Conservation (phyloP, 2,329 filamentous ascomycete genomes). For the Trichoderma endophyticum region DNA sequence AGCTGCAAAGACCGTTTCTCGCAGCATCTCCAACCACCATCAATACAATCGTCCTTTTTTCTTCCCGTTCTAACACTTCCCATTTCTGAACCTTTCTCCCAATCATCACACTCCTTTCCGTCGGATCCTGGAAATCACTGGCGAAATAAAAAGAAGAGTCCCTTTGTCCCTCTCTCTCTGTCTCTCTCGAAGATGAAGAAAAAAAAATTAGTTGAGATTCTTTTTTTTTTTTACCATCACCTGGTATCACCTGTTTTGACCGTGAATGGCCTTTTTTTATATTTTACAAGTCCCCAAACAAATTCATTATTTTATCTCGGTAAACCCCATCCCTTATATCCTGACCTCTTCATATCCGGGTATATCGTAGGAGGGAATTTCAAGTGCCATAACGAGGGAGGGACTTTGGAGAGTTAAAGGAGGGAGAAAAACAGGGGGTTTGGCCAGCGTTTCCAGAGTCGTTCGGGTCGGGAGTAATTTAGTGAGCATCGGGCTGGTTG, state of each 20-base stretch:
- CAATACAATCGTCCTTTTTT: constrained; percentile 3
- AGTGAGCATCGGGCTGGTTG: constrained; percentile 85
- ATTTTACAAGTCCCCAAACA: neutral
- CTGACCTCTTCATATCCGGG: neutral
- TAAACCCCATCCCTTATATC: neutral
- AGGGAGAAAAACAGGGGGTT: neutral
- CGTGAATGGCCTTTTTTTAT: neutral
- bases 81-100: neutral
- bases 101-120: neutral
- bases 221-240: neutral
- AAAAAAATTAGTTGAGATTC: neutral
- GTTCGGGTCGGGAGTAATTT: constrained; percentile 26
- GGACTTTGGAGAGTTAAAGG: neutral
- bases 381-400: constrained; percentile 10
- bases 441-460: constrained; percentile 10
- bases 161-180: neutral
- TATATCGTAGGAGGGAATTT: constrained; percentile 3
- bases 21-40: constrained; percentile 17
- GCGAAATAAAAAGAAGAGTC: neutral
- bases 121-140: constrained; percentile 8
- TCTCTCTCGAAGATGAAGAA: neutral
- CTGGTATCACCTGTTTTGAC: neutral
- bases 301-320: neutral
- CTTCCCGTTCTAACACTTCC: neutral
- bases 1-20: neutral